Evolutionary conservation across 306 rosid genomes (phyloP), one percentile per base, ranked within the genome.

Genomic region (Sesbania bispinosa): DNA sequence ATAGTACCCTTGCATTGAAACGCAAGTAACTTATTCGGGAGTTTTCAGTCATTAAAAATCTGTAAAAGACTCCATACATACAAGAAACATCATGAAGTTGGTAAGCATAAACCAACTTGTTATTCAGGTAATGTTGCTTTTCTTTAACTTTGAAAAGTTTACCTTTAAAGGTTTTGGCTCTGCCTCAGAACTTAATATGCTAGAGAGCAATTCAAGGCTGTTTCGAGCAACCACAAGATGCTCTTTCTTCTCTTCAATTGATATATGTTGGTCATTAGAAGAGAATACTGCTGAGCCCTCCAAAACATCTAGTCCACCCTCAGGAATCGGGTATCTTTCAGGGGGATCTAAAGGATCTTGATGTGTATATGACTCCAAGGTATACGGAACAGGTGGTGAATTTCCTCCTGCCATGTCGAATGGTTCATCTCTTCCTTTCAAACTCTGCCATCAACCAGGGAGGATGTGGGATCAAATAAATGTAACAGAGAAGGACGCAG

Each of bases 91-190:
- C 32, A 52, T 19, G 68, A 61, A 24, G 32, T 26, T n/a, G 38
- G 58, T 38, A 24, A 52, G 39, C 18, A 75, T 45, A 63, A 46
- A 54, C 13, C 36, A 79, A 59, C 42, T 13, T 20, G 10, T 21
- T 52, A 16, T 51, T 53, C 41, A 43, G 51, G 8, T 48, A 60
- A 6, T 26, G 47, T 16, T 19, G 8, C 13, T 23, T 48, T 70
- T 21, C 5, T 70, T 36, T 9, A 27, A 19, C 48, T 38, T 67
- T 7, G 53, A 13, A 59, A 77, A 4, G 48, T 19, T 73, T 80
- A 90, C 97, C 97, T 90, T 86, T 41, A 88, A 69, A 70, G 83
- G 77, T 80, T 88, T 88, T 1, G 97, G 86, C 57, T 88, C 94
- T 5, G 85, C 80, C 64, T 88, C 94, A 21, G 87, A 75, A 61